These are phyloP conservation scores for Debaryomyces sp. DNA, from an alignment of 1,139 yeast genomes.

Conservation along the genomic window DNA sequence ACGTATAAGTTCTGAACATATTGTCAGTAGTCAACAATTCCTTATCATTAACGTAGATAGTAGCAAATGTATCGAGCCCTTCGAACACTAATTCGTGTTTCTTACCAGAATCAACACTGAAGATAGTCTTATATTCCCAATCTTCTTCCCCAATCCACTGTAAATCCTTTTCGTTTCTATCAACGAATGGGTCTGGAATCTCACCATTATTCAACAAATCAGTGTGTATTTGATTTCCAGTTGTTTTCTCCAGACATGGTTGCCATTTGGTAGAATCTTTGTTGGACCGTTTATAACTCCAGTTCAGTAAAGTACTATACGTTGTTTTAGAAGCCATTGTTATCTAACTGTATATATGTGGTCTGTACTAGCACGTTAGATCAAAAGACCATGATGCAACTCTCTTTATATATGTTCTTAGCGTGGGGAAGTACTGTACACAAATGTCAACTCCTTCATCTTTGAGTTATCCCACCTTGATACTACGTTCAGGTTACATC, in stretches of 20 bases:
- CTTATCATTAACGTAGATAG: slow-evolving; percentile 36
- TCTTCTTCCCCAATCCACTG: slow-evolving; percentile 51
- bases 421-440: slow-evolving; percentile 4
- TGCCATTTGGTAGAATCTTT: slow-evolving; percentile 5
- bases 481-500: neutral
- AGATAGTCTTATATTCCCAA: slow-evolving; percentile 39
- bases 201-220: slow-evolving; percentile 38
- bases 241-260: slow-evolving; percentile 3
- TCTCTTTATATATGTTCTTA: neutral
- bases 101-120: slow-evolving; percentile 15
- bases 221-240: slow-evolving; percentile 33
- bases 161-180: slow-evolving; percentile 39
- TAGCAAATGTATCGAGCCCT: slow-evolving; percentile 49
- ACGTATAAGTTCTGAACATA: slow-evolving; percentile 35
- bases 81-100: slow-evolving; percentile 35
- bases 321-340: neutral
- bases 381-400: neutral
- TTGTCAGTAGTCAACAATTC: slow-evolving; percentile 35
- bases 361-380: neutral
- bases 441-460: neutral
- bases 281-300: slow-evolving; percentile 14
- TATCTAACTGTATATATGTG: neutral
- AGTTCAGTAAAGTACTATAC: slow-evolving; percentile 4
- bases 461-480: neutral
- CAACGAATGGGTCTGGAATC: slow-evolving; percentile 48